These are phyloP conservation scores for Teunomyces stri DNA, from an alignment of 805 yeast genomes.

Conservation along the genomic window DNA sequence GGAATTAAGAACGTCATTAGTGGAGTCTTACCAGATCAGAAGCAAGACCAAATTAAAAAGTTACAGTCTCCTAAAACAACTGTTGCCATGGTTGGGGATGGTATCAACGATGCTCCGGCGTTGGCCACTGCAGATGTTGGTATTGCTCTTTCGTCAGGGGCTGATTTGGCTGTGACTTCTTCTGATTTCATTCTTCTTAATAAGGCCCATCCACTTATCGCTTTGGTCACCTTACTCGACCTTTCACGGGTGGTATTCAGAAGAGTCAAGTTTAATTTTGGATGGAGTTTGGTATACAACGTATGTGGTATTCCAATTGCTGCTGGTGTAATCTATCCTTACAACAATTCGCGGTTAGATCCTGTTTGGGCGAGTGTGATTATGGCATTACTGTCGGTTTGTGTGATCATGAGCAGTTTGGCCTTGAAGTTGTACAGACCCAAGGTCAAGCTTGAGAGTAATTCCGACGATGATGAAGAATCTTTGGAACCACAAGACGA, in stretches of 20 bases:
- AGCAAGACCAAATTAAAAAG: conserved; percentile 57
- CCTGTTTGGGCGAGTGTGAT: conserved; percentile 71
- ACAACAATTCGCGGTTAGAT: conserved; percentile 48
- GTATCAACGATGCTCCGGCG: conserved; percentile 82
- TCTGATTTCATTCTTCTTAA: conserved; percentile 68
- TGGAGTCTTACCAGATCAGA: conserved; percentile 72
- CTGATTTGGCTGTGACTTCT: conserved; percentile 72
- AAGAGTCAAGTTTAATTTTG: conserved; percentile 56
- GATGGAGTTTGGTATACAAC: conserved; percentile 59
- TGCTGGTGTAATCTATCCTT: conserved; percentile 64
- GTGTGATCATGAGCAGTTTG: conserved; percentile 57
- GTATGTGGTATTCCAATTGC: conserved; percentile 60
- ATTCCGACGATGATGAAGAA: conserved; percentile 4
- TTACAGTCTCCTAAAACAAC: conserved; percentile 41
- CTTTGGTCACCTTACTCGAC: conserved; percentile 55
- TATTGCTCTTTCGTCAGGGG: conserved; percentile 71
- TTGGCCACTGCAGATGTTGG: conserved; percentile 75
- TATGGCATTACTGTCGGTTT: conserved; percentile 59
- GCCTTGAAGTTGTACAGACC: conserved; percentile 49
- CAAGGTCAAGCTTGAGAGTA: conserved; percentile 17
- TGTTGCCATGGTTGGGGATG: conserved; percentile 79
- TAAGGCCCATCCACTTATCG: conserved; percentile 49
- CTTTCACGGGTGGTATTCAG: conserved; percentile 49
- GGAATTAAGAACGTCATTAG: conserved; percentile 64
- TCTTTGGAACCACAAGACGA: neutral